phyloP scores from a whole-genome alignment of 495 filamentous ascomycete species.

The Penicillium psychrofluorescens region DNA sequence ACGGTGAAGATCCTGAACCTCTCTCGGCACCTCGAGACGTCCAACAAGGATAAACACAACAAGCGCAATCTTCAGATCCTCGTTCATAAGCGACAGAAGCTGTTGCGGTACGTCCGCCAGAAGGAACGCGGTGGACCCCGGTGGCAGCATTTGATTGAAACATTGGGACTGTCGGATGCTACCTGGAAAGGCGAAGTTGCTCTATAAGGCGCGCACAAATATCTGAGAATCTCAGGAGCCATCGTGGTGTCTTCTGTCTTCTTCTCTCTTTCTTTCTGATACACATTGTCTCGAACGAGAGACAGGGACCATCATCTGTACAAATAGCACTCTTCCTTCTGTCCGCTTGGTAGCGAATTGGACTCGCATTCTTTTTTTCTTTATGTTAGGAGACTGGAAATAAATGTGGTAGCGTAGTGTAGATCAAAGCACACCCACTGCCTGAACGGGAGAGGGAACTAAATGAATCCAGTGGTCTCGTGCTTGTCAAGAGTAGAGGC shows the following conservation, averaged over 20 bases:
- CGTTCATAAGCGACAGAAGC: conserved; percentile 83
- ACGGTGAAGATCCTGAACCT: conserved; percentile 88
- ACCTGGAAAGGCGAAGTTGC: conserved; percentile 84
- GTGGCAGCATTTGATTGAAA: conserved; percentile 77
- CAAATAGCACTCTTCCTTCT: conserved; percentile 16
- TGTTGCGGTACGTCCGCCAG: conserved; percentile 73
- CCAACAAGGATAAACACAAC: conserved; percentile 77
- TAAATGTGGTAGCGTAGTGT: background rate
- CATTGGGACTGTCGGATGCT: conserved; percentile 75
- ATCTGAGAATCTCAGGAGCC: background rate
- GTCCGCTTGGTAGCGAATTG: background rate
- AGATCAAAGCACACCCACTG: too few relatives aligned
- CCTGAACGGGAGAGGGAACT: too few relatives aligned
- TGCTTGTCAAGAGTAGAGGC: too few relatives aligned
- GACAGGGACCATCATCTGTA: conserved; percentile 12
- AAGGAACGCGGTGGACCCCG: conserved; percentile 87
- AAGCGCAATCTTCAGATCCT: conserved; percentile 81
- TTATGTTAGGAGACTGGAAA: background rate
- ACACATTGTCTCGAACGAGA: conserved; percentile 1
- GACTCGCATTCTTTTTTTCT: background rate
- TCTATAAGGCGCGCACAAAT: conserved; percentile 38
- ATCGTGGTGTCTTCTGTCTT: background rate
- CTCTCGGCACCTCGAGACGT: conserved; percentile 48
- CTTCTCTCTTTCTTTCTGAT: conserved; percentile 5
- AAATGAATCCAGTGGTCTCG: too few relatives aligned